phyloP scores from a whole-genome alignment of 1,284 basidiomycete species.

The Microbotryomycetes sp. region DNA sequence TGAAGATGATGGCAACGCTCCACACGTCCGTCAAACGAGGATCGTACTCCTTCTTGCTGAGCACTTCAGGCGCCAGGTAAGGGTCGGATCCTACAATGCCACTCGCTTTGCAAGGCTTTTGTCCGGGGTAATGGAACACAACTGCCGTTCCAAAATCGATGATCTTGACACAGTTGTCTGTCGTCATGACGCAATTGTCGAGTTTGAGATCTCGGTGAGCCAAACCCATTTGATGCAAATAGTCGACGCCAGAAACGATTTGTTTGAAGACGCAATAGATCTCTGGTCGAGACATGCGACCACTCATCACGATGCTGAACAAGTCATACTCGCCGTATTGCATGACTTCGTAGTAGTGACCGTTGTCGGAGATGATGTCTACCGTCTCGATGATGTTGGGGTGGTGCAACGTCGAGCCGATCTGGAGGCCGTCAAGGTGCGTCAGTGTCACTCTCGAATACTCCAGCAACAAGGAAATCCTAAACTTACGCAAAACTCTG shows the following conservation, averaged over 20 bases:
- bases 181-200: constrained; percentile 99
- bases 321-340: constrained; percentile 98
- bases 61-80: constrained; percentile 96
- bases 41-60: constrained; percentile 71
- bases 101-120: constrained; percentile 67
- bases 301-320: constrained; percentile 99
- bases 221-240: constrained; percentile 93
- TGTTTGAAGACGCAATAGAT: constrained; percentile 99
- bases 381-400: constrained; percentile 97
- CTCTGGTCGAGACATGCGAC: constrained; percentile 95
- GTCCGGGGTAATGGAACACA: constrained; percentile 97
- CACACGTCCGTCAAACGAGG: constrained; percentile 97
- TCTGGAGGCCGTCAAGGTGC: constrained; percentile 39
- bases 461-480: constrained; percentile 8
- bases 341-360: constrained; percentile 99
- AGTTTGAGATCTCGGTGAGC: constrained; percentile 98
- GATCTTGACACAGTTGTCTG: constrained; percentile 88
- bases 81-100: constrained; percentile 97
- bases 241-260: constrained; percentile 96
- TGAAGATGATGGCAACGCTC: constrained; percentile 97
- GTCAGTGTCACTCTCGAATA: background rate
- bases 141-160: constrained; percentile 99
- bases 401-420: constrained; percentile 90
- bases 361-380: constrained; percentile 96
- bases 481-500: constrained; percentile 71